phyloP scores from a whole-genome alignment of 306 rosid species.

The Sindora glabra region DNA sequence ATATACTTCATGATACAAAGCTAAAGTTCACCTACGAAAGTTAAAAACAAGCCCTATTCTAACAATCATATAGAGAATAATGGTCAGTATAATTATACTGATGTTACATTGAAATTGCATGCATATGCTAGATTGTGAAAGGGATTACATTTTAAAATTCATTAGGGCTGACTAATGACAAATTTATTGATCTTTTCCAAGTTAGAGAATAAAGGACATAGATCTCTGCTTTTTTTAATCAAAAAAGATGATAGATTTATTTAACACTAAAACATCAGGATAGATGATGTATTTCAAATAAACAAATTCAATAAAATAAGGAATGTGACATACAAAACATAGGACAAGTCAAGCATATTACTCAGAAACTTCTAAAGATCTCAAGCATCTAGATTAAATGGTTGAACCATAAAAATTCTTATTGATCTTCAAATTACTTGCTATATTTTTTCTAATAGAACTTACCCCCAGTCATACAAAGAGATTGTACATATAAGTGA shows the following conservation, averaged over 20 bases:
- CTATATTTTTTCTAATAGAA: slow-evolving; percentile 14
- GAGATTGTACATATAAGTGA: slow-evolving; percentile 67
- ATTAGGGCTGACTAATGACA: no score
- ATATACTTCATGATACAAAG: slow-evolving; percentile 11
- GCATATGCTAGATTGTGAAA: no score
- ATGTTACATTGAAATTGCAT: neutral
- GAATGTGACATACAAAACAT: neutral
- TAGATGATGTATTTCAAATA: neutral
- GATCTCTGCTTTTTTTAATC: no score
- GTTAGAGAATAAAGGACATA: neutral
- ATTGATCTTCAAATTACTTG: slow-evolving; percentile 7
- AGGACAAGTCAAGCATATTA: neutral
- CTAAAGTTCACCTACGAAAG: slow-evolving; percentile 3
- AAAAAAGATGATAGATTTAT: no score
- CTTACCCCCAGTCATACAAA: slow-evolving; percentile 97
- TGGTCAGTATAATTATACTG: neutral
- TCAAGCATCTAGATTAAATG: neutral
- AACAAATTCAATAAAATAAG: neutral
- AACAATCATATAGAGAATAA: neutral
- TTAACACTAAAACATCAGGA: neutral
- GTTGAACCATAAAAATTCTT: slow-evolving; percentile 10
- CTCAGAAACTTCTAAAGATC: neutral
- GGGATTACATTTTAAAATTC: no score
- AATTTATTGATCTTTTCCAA: no score
- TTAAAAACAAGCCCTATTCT: neutral